phyloP scores from a whole-genome alignment of 495 filamentous ascomycete genomes.

The Lasiosphaeria ovina region DNA sequence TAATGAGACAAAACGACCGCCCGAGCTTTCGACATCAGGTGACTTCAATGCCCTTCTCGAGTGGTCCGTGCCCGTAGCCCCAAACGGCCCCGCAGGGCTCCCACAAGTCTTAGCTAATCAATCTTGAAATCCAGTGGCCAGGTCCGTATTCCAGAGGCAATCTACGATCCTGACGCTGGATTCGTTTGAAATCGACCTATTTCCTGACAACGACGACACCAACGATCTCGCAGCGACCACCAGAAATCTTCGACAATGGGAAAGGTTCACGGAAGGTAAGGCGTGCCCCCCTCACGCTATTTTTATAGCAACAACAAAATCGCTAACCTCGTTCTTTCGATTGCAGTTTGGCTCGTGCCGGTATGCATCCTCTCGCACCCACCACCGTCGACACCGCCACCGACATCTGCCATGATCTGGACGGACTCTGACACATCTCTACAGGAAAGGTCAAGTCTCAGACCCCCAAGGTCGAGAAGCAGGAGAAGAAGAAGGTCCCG shows the following conservation, averaged over 20 bases:
- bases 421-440: constrained; percentile 13
- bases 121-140: constrained; percentile 11
- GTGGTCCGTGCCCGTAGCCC: too few relatives aligned
- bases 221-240: constrained; percentile 16
- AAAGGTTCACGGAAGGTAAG: constrained; percentile 41
- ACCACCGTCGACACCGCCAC: constrained; percentile 2
- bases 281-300: neutral
- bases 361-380: constrained; percentile 24
- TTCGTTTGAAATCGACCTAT: constrained; percentile 10
- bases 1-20: too few relatives aligned
- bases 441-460: constrained; percentile 51
- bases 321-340: constrained; percentile 11
- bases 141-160: constrained; percentile 17
- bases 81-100: constrained; percentile 24
- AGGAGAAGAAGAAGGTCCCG: constrained; percentile 90
- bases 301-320: neutral
- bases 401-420: neutral
- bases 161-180: neutral
- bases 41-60: too few relatives aligned
- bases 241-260: constrained; percentile 35
- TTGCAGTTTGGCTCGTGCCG: constrained; percentile 37
- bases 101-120: constrained; percentile 17
- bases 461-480: constrained; percentile 71
- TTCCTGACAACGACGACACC: constrained; percentile 7
- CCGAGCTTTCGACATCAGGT: too few relatives aligned